phyloP scores from a whole-genome alignment of 202 grass and related monocot species.

The Setaria italica region DNA sequence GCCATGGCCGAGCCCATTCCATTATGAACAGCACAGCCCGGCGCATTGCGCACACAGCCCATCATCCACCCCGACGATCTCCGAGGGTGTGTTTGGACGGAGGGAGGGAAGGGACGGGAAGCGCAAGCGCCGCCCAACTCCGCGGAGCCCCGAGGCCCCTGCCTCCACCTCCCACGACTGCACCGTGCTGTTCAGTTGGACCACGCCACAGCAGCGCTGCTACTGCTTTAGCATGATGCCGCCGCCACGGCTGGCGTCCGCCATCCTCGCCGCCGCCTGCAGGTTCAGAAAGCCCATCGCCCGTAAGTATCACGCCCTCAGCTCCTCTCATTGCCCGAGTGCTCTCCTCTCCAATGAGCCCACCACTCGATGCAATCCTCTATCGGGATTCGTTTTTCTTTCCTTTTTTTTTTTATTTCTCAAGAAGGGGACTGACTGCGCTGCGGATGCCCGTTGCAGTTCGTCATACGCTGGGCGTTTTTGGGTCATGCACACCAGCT shows the following conservation, averaged over 20 bases:
- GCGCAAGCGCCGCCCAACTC: no score
- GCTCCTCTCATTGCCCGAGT: not conserved
- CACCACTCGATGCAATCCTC: not conserved
- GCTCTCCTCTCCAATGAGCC: not conserved
- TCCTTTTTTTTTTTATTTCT: not conserved
- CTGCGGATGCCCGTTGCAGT: not conserved
- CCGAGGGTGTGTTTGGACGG: no score
- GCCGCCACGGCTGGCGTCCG: not conserved
- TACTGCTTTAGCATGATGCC: conserved; percentile 14
- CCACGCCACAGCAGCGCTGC: not conserved
- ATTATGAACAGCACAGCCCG: not conserved
- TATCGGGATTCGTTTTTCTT: not conserved
- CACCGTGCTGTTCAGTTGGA: not conserved
- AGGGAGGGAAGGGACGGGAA: not conserved
- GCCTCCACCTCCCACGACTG: not conserved
- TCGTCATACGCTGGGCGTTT: not conserved
- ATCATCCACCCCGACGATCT: not conserved
- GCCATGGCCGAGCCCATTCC: no score
- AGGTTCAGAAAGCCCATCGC: not conserved
- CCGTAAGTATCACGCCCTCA: not conserved
- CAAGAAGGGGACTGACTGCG: not conserved
- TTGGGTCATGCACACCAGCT: not conserved
- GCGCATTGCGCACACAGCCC: no score
- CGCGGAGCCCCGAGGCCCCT: not conserved
- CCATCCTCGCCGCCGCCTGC: conserved; percentile 27